These are phyloP conservation scores for Teunomyces barrocoloradensis DNA, from an alignment of 805 yeast genomes.

Conservation along the genomic window DNA sequence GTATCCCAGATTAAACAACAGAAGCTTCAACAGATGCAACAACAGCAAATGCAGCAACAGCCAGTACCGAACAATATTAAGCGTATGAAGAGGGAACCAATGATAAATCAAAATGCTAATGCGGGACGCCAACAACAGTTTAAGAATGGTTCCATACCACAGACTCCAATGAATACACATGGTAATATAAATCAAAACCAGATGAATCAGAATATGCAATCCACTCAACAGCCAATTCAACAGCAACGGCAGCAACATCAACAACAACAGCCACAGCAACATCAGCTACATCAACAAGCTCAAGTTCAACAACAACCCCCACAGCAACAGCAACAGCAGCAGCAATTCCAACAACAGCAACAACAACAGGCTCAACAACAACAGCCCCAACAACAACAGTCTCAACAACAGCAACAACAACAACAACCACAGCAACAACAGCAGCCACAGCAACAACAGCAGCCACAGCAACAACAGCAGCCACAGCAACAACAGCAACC, in stretches of 20 bases:
- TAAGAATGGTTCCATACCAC: background rate
- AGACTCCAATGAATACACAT: background rate
- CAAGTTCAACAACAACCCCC: conserved; percentile 18
- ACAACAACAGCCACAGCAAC: conserved; percentile 8
- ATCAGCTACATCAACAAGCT: conserved; percentile 12
- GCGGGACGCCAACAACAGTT: background rate
- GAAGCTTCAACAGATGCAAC: conserved; percentile 24
- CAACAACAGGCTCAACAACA: background rate
- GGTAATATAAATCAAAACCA: background rate
- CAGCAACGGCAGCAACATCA: conserved; percentile 15
- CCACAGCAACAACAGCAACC: conserved; percentile 7
- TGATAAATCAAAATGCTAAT: background rate
- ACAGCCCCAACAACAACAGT: no score
- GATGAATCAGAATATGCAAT: background rate
- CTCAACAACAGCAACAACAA: conserved; percentile 12
- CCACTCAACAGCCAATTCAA: conserved; percentile 17
- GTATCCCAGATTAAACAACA: conserved; percentile 18
- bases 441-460: conserved; percentile 21
- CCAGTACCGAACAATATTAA: background rate
- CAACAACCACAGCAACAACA: conserved; percentile 15
- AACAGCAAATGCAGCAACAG: conserved; percentile 9
- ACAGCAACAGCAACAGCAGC: conserved; percentile 16
- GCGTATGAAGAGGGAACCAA: background rate
- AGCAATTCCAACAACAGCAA: conserved; percentile 3
- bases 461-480: conserved; percentile 10